Percentiles rank a stretch among this genome's conserved stretches.
Evolutionary conservation across 306 rosid genomes (phyloP).

Genomic region (Adenanthera pavonina): DNA sequence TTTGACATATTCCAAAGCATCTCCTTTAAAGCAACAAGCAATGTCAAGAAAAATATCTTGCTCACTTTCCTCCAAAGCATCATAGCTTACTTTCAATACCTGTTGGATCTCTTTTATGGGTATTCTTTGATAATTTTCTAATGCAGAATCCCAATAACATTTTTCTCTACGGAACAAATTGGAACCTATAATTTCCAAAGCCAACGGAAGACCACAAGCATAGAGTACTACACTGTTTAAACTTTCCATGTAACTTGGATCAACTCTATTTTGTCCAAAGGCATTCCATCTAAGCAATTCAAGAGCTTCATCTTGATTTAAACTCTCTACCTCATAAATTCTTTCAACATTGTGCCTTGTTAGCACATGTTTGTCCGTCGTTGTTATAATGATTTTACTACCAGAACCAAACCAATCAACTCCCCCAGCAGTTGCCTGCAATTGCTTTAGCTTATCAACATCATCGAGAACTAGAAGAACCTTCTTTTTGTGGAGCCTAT

Average conservation of each 20-base stretch:
- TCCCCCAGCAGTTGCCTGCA: background rate
- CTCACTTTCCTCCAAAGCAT: background rate
- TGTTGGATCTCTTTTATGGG: background rate
- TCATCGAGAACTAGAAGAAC: background rate
- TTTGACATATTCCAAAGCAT: background rate
- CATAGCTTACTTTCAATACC: background rate
- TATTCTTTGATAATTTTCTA: background rate
- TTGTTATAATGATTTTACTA: too few species aligned
- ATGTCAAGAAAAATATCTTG: background rate
- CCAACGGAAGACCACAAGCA: constrained; percentile 1
- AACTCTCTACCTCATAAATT: background rate
- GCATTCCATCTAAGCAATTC: background rate
- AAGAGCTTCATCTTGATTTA: constrained; percentile 17
- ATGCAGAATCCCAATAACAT: background rate
- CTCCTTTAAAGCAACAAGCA: background rate
- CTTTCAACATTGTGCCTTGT: background rate
- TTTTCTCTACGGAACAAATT: background rate
- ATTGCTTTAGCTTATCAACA: background rate
- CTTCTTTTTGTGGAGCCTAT: too few species aligned
- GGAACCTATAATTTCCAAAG: constrained; percentile 7
- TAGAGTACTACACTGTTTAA: background rate
- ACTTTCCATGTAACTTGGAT: background rate
- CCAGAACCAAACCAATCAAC: too few species aligned
- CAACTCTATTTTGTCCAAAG: constrained; percentile 35
- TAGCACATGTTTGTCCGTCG: too few species aligned